phyloP scores from a whole-genome alignment of 2,329 filamentous ascomycete genomes.

The Pseudogymnoascus sp. region DNA sequence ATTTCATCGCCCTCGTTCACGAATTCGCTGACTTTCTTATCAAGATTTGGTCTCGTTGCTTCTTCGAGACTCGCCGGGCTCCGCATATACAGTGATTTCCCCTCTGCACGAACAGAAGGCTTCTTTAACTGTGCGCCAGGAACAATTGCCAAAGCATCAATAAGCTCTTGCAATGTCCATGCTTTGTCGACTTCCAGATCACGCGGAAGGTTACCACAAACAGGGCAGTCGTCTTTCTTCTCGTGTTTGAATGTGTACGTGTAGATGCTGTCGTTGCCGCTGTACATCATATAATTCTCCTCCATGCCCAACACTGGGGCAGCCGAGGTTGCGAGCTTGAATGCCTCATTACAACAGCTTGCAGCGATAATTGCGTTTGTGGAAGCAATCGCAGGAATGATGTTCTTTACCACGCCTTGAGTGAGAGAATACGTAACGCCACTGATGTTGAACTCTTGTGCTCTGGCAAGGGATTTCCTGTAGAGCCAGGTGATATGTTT shows the following conservation, averaged over 20 bases:
- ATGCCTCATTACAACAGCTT: constrained; percentile 90
- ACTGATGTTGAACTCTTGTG: constrained; percentile 78
- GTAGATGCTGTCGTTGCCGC: constrained; percentile 89
- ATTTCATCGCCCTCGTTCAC: constrained; percentile 78
- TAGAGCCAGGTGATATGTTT: constrained; percentile 98
- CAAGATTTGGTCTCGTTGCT: constrained; percentile 74
- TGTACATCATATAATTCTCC: constrained; percentile 99
- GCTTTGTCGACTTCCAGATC: constrained; percentile 63
- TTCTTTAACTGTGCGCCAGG: constrained; percentile 92
- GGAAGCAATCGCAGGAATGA: constrained; percentile 95
- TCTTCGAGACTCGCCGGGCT: constrained; percentile 72
- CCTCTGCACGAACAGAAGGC: constrained; percentile 70
- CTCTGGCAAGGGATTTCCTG: constrained; percentile 70
- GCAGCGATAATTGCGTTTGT: constrained; percentile 96
- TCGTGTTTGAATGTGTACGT: constrained; percentile 96
- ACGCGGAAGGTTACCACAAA: constrained; percentile 77
- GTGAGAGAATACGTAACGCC: constrained; percentile 94
- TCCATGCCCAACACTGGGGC: constrained; percentile 72
- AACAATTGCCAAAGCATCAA: constrained; percentile 72
- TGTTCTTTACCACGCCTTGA: constrained; percentile 97
- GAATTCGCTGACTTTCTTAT: constrained; percentile 67
- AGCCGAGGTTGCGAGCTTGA: constrained; percentile 80
- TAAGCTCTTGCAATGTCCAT: constrained; percentile 70
- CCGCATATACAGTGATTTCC: constrained; percentile 85
- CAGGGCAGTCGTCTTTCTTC: constrained; percentile 88